Percentiles rank a stretch among this genome's conserved stretches.
These are phyloP conservation scores for Tylopilus sp. DNA, from an alignment of 768 basidiomycete species.

Conservation along the genomic window DNA sequence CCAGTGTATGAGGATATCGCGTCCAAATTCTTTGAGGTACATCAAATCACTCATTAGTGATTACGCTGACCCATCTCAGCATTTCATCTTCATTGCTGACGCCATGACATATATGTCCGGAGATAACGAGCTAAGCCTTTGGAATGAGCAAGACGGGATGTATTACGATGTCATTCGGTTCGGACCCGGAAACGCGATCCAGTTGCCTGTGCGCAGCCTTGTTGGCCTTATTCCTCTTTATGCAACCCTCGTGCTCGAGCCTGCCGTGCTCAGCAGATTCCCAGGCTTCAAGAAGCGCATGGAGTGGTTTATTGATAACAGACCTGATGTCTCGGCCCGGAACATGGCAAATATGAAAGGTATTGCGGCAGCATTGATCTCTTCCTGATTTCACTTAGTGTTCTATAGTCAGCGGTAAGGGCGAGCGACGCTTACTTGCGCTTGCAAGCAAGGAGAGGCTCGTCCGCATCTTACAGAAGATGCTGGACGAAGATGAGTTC, in stretches of 20 bases:
- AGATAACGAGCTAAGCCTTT: slow-evolving; percentile 77
- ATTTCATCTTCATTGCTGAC: slow-evolving; percentile 98
- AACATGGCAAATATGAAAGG: slow-evolving; percentile 98
- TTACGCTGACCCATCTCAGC: slow-evolving; percentile 43
- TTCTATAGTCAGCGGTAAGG: slow-evolving; percentile 56
- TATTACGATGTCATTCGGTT: slow-evolving; percentile 98
- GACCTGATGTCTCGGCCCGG: slow-evolving; percentile 80
- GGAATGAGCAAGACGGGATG: slow-evolving; percentile 97
- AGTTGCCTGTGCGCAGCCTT: slow-evolving; percentile 89
- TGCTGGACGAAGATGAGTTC: slow-evolving; percentile 97
- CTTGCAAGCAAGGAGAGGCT: slow-evolving; percentile 90
- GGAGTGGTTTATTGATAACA: slow-evolving; percentile 97
- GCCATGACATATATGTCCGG: slow-evolving; percentile 92
- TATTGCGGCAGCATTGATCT: slow-evolving; percentile 26
- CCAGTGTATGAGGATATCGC: slow-evolving; percentile 98
- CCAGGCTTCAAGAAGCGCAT: slow-evolving; percentile 98
- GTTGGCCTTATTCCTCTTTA: slow-evolving; percentile 98
- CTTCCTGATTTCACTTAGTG: background rate
- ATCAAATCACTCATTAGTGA: slow-evolving; percentile 5
- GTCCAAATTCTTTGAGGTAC: slow-evolving; percentile 91
- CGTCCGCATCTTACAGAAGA: slow-evolving; percentile 85
- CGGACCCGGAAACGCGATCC: slow-evolving; percentile 76
- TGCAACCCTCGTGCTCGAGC: slow-evolving; percentile 91
- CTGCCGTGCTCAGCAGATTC: slow-evolving; percentile 82
- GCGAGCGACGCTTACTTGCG: slow-evolving; percentile 83